These are phyloP conservation scores for Cercospora zeae-maydis DNA, from an alignment of 2,329 filamentous ascomycete species.

Conservation along the genomic window DNA sequence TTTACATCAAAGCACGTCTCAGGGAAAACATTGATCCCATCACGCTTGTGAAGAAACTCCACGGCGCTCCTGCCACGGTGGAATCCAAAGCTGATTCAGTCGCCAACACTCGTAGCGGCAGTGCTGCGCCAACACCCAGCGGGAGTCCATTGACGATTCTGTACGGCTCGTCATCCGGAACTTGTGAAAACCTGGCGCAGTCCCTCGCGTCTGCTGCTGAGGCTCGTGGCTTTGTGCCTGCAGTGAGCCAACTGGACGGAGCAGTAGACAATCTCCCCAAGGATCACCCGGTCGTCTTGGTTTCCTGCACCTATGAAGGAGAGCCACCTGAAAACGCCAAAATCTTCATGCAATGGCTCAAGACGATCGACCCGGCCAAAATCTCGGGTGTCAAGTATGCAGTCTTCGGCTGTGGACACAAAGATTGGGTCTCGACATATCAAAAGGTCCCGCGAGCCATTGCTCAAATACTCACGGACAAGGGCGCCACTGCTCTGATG, in stretches of 20 bases:
- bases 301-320: slow-evolving; percentile 71
- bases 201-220: slow-evolving; percentile 58
- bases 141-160: slow-evolving; percentile 56
- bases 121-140: no score
- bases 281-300: slow-evolving; percentile 60
- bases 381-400: slow-evolving; percentile 58
- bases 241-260: slow-evolving; percentile 57
- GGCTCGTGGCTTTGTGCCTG: slow-evolving; percentile 57
- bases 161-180: slow-evolving; percentile 72
- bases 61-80: slow-evolving; percentile 59
- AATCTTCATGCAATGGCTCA: slow-evolving; percentile 65
- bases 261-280: slow-evolving; percentile 59
- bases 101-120: not conserved
- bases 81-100: slow-evolving; percentile 44
- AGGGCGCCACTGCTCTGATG: slow-evolving; percentile 46
- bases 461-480: slow-evolving; percentile 51
- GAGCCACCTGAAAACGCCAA: slow-evolving; percentile 69
- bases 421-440: slow-evolving; percentile 59
- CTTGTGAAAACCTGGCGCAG: slow-evolving; percentile 67
- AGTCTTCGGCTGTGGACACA: slow-evolving; percentile 66
- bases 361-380: slow-evolving; percentile 39
- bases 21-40: slow-evolving; percentile 49
- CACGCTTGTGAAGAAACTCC: slow-evolving; percentile 55
- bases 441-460: slow-evolving; percentile 64
- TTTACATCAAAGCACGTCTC: slow-evolving; percentile 59